A percentile compares a stretch with the other conserved stretches of the same genome.
These are phyloP conservation scores for Vittaforma corneae DNA, from an alignment of 371 early-diverging fungal species.

Conservation along the genomic window DNA sequence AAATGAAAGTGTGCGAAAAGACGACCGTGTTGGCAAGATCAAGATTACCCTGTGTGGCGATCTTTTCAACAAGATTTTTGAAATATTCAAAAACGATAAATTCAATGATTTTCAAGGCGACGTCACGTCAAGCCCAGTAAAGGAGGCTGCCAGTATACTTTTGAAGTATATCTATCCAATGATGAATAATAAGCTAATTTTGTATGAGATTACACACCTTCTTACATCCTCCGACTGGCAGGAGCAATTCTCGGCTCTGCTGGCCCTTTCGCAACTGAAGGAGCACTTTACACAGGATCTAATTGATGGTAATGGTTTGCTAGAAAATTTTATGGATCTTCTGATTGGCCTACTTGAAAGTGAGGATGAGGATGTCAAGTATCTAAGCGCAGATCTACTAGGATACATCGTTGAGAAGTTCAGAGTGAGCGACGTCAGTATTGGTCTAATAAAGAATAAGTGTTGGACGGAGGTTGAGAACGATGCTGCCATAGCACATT, in stretches of 20 bases:
- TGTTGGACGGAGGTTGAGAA: constrained; percentile 50
- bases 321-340: constrained; percentile 13
- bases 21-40: neutral
- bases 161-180: constrained; percentile 39
- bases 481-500: constrained; percentile 46
- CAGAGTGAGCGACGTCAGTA: constrained; percentile 11
- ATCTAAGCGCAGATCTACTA: constrained; percentile 50
- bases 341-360: constrained; percentile 30
- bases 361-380: constrained; percentile 57
- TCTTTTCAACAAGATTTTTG: constrained; percentile 45
- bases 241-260: constrained; percentile 52
- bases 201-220: constrained; percentile 30
- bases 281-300: neutral
- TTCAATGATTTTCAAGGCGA: constrained; percentile 58
- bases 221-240: constrained; percentile 55
- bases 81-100: constrained; percentile 54
- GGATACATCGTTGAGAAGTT: constrained; percentile 12
- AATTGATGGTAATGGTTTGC: constrained; percentile 17
- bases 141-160: constrained; percentile 52
- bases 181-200: constrained; percentile 22
- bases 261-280: constrained; percentile 40
- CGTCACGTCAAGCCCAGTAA: constrained; percentile 51
- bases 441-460: constrained; percentile 18
- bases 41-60: constrained; percentile 22
- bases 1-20: constrained; percentile 9